These are phyloP conservation scores for Pyrenochaeta sp. DNA, from an alignment of 2,329 filamentous ascomycete species.

Conservation along the genomic window DNA sequence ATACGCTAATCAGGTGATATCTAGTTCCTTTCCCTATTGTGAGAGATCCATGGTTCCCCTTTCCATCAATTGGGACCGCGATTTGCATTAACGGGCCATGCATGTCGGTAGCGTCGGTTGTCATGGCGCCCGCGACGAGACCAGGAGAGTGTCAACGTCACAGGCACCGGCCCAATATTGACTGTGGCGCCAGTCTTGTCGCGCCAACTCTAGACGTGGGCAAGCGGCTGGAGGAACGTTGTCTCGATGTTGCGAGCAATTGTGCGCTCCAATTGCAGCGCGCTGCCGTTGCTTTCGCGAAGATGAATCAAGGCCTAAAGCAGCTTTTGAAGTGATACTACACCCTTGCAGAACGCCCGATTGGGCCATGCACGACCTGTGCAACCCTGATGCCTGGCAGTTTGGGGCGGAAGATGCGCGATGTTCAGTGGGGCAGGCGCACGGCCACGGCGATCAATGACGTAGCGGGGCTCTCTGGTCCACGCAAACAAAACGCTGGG, in stretches of 20 bases:
- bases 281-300: too few species aligned
- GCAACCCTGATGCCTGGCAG: conserved; percentile 1
- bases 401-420: conserved; percentile 16
- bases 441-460: conserved; percentile 1
- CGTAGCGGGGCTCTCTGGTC: conserved; percentile 8
- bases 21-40: too few species aligned
- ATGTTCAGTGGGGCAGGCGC: conserved; percentile 17
- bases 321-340: too few species aligned
- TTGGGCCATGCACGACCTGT: conserved; percentile 9
- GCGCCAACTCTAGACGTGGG: conserved; percentile 3
- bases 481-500: conserved; percentile 32
- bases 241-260: neutral
- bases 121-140: conserved; percentile 9
- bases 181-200: conserved; percentile 18
- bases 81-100: too few species aligned
- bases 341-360: conserved; percentile 8
- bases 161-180: conserved; percentile 10
- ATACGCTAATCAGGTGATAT: too few species aligned
- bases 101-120: conserved; percentile 20
- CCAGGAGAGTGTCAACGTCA: conserved; percentile 23
- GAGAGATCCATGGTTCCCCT: too few species aligned
- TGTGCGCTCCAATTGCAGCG: too few species aligned
- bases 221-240: conserved; percentile 2
- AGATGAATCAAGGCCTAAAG: too few species aligned
- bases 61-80: too few species aligned